Percentiles rank a stretch among this genome's conserved stretches.
Evolutionary conservation across 371 early-diverging fungal genomes (phyloP).

Genomic region (Saksenaea vasiformis): DNA sequence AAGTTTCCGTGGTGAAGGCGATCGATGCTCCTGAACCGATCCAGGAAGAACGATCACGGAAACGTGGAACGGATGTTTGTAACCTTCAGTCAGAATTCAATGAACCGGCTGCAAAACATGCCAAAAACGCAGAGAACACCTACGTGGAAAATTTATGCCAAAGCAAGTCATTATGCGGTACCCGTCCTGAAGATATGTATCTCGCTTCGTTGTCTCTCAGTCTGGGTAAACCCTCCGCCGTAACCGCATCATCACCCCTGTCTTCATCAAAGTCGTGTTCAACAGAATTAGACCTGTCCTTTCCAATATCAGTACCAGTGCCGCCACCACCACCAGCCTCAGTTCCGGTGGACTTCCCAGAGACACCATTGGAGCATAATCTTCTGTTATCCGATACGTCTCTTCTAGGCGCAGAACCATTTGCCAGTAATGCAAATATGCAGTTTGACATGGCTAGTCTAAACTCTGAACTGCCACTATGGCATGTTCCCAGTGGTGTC

Average conservation of each 20-base stretch:
- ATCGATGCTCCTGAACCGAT: not conserved
- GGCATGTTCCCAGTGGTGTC: constrained; percentile 33
- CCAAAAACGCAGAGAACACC: not conserved
- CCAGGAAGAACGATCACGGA: constrained; percentile 7
- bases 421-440: not conserved
- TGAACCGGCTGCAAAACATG: not conserved
- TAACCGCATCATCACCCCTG: not conserved
- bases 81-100: constrained; percentile 4
- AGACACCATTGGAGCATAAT: not conserved
- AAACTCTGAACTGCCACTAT: constrained; percentile 30
- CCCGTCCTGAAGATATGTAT: constrained; percentile 25
- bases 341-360: too few species aligned
- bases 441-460: constrained; percentile 28
- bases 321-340: not conserved
- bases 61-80: not conserved
- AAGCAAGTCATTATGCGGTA: not conserved
- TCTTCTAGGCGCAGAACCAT: not conserved
- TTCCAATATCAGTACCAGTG: constrained; percentile 8
- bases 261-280: not conserved
- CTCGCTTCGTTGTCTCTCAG: not conserved
- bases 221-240: not conserved
- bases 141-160: not conserved
- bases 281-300: not conserved
- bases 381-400: not conserved
- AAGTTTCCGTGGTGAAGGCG: constrained; percentile 8